Evolutionary conservation across 2,329 filamentous ascomycete species (phyloP).

Genomic region (Aureobasidium namibiae): DNA sequence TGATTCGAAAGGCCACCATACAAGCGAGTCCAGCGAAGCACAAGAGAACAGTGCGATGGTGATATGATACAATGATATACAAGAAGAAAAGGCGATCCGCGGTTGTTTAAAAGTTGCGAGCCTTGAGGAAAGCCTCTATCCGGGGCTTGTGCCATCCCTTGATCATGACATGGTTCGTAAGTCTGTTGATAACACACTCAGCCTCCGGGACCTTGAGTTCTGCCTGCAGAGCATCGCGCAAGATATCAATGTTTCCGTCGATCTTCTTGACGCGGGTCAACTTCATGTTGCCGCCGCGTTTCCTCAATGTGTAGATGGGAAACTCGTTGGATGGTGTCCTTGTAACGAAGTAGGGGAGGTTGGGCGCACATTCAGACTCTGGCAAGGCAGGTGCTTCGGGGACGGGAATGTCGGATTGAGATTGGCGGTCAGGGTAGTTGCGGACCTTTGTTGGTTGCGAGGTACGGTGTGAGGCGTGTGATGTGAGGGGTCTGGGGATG

Average conservation of each 20-base stretch:
- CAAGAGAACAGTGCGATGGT: background rate
- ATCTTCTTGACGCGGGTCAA: conserved; percentile 71
- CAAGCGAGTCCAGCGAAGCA: background rate
- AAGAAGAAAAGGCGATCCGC: background rate
- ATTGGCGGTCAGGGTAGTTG: conserved; percentile 25
- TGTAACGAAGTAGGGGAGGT: conserved; percentile 59
- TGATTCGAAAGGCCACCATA: background rate
- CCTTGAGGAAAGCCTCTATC: conserved; percentile 28
- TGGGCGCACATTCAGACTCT: conserved; percentile 31
- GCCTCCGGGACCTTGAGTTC: conserved; percentile 42
- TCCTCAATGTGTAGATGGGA: conserved; percentile 66
- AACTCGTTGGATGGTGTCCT: conserved; percentile 64
- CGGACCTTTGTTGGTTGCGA: conserved; percentile 25
- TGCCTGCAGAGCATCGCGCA: conserved; percentile 56
- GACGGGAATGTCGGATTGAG: conserved; percentile 16
- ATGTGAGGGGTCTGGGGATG: conserved; percentile 28
- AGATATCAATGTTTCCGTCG: conserved; percentile 58
- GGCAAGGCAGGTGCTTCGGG: conserved; percentile 16
- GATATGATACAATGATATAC: conserved; percentile 4
- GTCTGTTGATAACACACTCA: conserved; percentile 48
- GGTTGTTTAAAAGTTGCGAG: conserved; percentile 25
- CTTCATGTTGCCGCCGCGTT: conserved; percentile 67
- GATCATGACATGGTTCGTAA: conserved; percentile 67
- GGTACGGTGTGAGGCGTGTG: conserved; percentile 27
- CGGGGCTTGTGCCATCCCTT: conserved; percentile 37